phyloP scores from a whole-genome alignment of 768 basidiomycete genomes.

The Ramaria rubella region DNA sequence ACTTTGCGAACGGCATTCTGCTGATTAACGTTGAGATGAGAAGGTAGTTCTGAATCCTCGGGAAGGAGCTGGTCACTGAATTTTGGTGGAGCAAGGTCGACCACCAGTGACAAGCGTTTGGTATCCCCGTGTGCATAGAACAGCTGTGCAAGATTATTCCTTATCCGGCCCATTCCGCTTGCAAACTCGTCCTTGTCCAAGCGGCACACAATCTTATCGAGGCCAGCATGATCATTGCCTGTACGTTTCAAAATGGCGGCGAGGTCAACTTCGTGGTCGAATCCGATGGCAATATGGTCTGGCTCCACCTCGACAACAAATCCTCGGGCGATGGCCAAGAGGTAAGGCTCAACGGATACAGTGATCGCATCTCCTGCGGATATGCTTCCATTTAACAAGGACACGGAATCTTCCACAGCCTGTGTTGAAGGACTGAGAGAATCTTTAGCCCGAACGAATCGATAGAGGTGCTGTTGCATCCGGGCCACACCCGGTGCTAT shows the following conservation, averaged over 20 bases:
- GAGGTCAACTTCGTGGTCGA: conserved; percentile 70
- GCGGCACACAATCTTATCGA: conserved; percentile 49
- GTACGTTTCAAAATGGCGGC: conserved; percentile 39
- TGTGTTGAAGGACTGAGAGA: conserved; percentile 20
- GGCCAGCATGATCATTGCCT: conserved; percentile 20
- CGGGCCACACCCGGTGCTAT: conserved; percentile 33
- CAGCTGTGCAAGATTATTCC: conserved; percentile 83
- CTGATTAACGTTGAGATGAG: conserved; percentile 66
- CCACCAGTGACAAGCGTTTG: conserved; percentile 64
- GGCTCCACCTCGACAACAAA: conserved; percentile 71
- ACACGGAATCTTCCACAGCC: conserved; percentile 16
- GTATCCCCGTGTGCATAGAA: conserved; percentile 77
- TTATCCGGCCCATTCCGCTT: conserved; percentile 79
- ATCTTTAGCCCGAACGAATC: conserved; percentile 38
- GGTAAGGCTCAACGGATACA: conserved; percentile 77
- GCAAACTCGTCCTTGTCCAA: conserved; percentile 93
- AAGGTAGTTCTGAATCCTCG: conserved; percentile 22
- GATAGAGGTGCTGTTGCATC: conserved; percentile 77
- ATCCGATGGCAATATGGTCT: conserved; percentile 60
- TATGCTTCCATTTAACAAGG: conserved; percentile 74
- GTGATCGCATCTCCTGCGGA: conserved; percentile 75
- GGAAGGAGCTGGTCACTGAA: conserved; percentile 40
- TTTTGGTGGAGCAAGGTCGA: conserved; percentile 65
- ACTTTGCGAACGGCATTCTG: conserved; percentile 63
- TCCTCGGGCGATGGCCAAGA: conserved; percentile 80